Conservation (phyloP, 306 rosid genomes). For the Dryas octopetala region DNA sequence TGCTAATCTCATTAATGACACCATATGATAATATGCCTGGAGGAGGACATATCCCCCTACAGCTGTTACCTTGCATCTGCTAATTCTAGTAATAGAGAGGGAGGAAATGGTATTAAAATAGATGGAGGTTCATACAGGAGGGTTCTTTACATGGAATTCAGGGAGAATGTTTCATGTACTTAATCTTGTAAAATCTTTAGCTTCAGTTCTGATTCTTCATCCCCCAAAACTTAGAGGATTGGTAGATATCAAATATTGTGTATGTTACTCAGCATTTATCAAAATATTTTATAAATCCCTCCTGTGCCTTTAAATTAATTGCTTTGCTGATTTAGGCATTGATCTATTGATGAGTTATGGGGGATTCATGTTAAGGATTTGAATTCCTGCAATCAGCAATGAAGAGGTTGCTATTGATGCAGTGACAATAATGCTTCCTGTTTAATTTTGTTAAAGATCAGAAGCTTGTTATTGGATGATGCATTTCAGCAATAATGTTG, state of each 20-base stretch:
- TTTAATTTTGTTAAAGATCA: neutral
- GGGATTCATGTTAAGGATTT: no score
- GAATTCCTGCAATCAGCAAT: neutral
- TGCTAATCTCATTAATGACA: constrained; percentile 32
- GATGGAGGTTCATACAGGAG: constrained; percentile 14
- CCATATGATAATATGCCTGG: constrained; percentile 20
- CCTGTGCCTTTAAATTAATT: neutral
- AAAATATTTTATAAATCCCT: neutral
- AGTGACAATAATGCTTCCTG: neutral
- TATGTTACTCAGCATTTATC: neutral
- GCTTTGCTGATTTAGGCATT: neutral
- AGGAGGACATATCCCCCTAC: constrained; percentile 25
- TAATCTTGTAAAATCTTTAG: constrained; percentile 7
- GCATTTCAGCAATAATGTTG: neutral
- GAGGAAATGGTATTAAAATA: constrained; percentile 26
- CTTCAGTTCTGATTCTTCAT: constrained; percentile 12
- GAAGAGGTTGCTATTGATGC: neutral
- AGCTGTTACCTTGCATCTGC: constrained; percentile 30
- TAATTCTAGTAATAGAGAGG: constrained; percentile 21
- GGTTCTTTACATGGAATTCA: constrained; percentile 3
- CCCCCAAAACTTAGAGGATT: neutral
- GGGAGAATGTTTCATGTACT: neutral
- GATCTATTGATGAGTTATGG: neutral
- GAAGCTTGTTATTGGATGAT: neutral
- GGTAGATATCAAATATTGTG: neutral